Percentiles rank a stretch among this genome's conserved stretches.
phyloP scores from a whole-genome alignment of 1,139 yeast species.

The Pichia norvegensis region DNA sequence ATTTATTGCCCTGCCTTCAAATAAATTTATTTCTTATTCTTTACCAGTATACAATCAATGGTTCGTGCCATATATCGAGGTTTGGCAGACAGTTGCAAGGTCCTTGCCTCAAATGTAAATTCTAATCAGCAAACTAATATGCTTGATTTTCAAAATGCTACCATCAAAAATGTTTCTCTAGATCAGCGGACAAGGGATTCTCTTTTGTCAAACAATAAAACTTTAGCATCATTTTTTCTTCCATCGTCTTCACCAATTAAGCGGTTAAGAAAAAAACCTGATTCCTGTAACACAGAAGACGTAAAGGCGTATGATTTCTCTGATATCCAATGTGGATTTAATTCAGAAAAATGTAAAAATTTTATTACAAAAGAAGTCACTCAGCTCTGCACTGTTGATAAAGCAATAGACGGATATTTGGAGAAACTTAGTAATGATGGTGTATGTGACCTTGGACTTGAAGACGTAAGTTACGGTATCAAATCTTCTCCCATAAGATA shows the following conservation, averaged over 20 bases:
- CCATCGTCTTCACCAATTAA: background rate
- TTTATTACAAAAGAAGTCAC: background rate
- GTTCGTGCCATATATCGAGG: background rate
- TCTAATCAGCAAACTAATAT: background rate
- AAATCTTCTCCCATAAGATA: background rate
- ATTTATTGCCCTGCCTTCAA: background rate
- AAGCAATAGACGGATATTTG: background rate
- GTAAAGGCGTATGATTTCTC: background rate
- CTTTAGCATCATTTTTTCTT: background rate
- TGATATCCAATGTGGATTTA: background rate
- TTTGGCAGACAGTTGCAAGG: background rate
- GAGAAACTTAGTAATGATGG: slow-evolving; percentile 4
- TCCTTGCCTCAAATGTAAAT: background rate
- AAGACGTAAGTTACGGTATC: slow-evolving; percentile 8
- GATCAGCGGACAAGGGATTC: background rate
- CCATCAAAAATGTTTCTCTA: background rate
- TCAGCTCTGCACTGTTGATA: background rate
- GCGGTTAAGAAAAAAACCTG: background rate
- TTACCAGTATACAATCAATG: background rate
- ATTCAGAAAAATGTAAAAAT: background rate
- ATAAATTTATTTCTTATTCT: background rate
- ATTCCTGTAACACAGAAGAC: background rate
- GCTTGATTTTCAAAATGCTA: background rate
- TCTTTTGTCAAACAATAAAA: background rate
- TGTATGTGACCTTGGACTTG: slow-evolving; percentile 3